Conservation (phyloP, 768 basidiomycete species). For the Boletus eberwhitei region DNA sequence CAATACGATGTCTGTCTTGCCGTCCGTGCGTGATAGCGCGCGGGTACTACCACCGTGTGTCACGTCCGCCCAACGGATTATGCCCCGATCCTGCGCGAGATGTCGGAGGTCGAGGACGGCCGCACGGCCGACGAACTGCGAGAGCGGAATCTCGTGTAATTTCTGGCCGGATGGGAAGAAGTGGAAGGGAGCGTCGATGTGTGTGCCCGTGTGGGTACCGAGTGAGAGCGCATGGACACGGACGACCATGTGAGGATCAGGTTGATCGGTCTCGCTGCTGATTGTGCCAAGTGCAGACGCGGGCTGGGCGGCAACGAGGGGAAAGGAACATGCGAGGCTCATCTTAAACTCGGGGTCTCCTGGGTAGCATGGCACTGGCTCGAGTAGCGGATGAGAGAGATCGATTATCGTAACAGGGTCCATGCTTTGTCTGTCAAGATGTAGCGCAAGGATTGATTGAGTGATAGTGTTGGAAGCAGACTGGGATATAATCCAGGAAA, state of each 20-base stretch:
- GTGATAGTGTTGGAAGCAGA: background rate
- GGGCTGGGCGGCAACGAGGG: conserved; percentile 1
- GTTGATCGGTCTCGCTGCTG: background rate
- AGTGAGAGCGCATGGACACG: conserved; percentile 42
- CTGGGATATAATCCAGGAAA: no score
- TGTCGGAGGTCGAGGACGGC: conserved; percentile 52
- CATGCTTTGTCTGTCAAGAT: conserved; percentile 9
- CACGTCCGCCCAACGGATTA: conserved; percentile 51
- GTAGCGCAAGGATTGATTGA: background rate
- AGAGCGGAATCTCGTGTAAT: conserved; percentile 56
- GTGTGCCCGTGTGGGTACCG: conserved; percentile 74
- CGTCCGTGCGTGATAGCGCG: conserved; percentile 17
- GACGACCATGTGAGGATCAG: conserved; percentile 14
- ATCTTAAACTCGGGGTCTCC: conserved; percentile 27
- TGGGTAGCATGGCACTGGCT: conserved; percentile 26
- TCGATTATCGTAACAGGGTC: conserved; percentile 17
- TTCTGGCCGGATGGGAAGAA: conserved; percentile 57
- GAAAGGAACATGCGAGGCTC: conserved; percentile 16
- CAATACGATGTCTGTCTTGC: conserved; percentile 42
- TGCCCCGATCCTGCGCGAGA: conserved; percentile 38
- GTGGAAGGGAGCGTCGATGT: conserved; percentile 76
- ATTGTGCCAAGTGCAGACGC: conserved; percentile 13
- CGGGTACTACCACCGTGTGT: background rate
- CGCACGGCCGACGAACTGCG: conserved; percentile 52
- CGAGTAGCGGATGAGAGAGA: conserved; percentile 25